Conservation (phyloP, 2,329 filamentous ascomycete genomes). For the Dactylella cylindrospora region DNA sequence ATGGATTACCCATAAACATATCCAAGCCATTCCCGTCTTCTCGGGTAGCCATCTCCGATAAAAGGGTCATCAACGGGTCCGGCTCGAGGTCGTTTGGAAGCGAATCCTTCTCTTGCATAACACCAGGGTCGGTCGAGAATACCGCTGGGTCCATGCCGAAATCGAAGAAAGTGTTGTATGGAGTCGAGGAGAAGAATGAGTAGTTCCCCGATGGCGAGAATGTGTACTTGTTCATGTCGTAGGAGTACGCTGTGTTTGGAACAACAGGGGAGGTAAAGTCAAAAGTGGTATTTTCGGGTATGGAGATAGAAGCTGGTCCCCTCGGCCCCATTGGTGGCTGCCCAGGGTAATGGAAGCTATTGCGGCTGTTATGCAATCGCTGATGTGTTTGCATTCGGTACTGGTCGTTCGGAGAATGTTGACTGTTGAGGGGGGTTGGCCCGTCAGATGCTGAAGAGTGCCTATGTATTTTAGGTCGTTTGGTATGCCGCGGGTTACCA, state of each 20-base stretch:
- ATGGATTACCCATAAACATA: conserved; percentile 43
- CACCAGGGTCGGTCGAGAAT: conserved; percentile 26
- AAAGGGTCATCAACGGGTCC: conserved; percentile 37
- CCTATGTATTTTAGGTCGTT: conserved; percentile 34
- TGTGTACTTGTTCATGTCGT: conserved; percentile 41
- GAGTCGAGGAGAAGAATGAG: conserved; percentile 42
- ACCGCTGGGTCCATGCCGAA: conserved; percentile 39
- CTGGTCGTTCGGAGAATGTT: conserved; percentile 37
- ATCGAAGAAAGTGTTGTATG: conserved; percentile 41
- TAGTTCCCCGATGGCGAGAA: conserved; percentile 37
- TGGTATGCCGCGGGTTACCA: conserved; percentile 27
- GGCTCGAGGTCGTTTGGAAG: conserved; percentile 35
- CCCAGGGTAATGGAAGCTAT: conserved; percentile 33
- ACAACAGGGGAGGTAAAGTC: conserved; percentile 37
- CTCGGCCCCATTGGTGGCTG: conserved; percentile 35
- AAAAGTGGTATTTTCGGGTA: conserved; percentile 38
- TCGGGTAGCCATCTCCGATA: conserved; percentile 40
- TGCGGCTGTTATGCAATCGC: conserved; percentile 30
- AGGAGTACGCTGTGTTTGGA: conserved; percentile 37
- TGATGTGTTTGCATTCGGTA: conserved; percentile 42
- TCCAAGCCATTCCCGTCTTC: conserved; percentile 33
- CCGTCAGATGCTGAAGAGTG: conserved; percentile 38
- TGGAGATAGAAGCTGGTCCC: conserved; percentile 27
- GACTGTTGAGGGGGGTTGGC: conserved; percentile 27
- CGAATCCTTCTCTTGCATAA: conserved; percentile 35